A percentile compares a stretch with the other conserved stretches of the same genome.
These are phyloP conservation scores for Begonia peltatifolia DNA, from an alignment of 306 rosid species.

Conservation along the genomic window DNA sequence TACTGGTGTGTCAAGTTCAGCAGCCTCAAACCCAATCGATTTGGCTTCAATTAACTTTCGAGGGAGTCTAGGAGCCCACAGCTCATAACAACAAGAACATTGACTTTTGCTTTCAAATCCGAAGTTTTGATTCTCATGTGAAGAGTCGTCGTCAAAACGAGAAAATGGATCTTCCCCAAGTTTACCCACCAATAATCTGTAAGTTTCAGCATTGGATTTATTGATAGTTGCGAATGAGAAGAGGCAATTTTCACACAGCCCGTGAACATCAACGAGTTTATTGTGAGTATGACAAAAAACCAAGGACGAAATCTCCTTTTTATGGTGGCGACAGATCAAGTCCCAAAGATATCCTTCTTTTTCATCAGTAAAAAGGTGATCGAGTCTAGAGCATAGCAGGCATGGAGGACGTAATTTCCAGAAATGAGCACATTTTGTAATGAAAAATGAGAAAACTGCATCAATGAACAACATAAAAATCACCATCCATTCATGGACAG, in stretches of 20 bases:
- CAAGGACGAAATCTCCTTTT: constrained; percentile 56
- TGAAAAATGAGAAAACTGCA: constrained; percentile 49
- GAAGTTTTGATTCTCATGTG: constrained; percentile 20
- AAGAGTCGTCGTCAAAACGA: constrained; percentile 32
- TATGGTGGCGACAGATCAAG: constrained; percentile 62
- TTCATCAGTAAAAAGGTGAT: constrained; percentile 61
- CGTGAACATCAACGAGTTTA: constrained; percentile 65
- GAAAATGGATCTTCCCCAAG: constrained; percentile 32
- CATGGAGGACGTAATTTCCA: constrained; percentile 64
- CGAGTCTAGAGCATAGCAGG: constrained; percentile 81
- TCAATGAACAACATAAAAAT: constrained; percentile 45
- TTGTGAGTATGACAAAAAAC: constrained; percentile 53
- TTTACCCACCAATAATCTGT: constrained; percentile 45
- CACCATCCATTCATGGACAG: constrained; percentile 76
- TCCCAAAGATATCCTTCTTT: constrained; percentile 45
- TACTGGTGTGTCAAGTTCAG: constrained; percentile 28
- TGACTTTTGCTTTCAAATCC: constrained; percentile 4
- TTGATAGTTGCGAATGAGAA: constrained; percentile 47
- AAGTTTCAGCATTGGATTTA: constrained; percentile 45
- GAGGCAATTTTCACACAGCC: constrained; percentile 62
- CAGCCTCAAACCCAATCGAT: constrained; percentile 20
- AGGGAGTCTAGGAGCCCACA: constrained; percentile 16
- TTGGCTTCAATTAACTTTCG: constrained; percentile 24
- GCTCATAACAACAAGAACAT: constrained; percentile 65
- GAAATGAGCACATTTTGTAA: constrained; percentile 52